Evolutionary conservation across 225 moss, liverwort and hornwort genomes (phyloP).

Genomic region (Physcomitrium patens): DNA sequence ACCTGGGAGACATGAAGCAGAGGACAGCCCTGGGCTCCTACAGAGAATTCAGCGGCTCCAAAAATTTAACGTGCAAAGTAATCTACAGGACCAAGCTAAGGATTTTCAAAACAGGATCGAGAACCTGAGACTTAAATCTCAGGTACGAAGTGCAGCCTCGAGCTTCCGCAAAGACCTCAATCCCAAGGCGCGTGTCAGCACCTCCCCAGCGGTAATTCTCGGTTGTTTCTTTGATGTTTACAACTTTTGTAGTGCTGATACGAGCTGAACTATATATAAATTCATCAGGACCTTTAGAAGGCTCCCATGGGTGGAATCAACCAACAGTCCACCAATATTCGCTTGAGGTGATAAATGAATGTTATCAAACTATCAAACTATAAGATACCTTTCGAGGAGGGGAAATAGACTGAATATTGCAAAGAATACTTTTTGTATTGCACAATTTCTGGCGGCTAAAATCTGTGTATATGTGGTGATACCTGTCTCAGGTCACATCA

Average conservation of each 20-base stretch:
- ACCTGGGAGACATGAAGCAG: slow-evolving; percentile 42
- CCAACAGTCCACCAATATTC: too few species aligned
- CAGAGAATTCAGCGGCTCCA: slow-evolving; percentile 55
- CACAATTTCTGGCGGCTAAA: too few species aligned
- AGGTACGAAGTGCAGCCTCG: slow-evolving; percentile 41
- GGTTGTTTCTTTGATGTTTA: neutral
- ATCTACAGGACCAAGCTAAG: slow-evolving; percentile 51
- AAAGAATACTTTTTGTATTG: too few species aligned
- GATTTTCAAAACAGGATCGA: slow-evolving; percentile 53
- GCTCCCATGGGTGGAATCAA: too few species aligned
- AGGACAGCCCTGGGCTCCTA: slow-evolving; percentile 39
- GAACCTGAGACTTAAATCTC: slow-evolving; percentile 47
- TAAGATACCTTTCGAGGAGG: too few species aligned
- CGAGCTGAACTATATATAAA: too few species aligned
- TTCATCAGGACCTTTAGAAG: too few species aligned
- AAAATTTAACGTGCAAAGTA: slow-evolving; percentile 41
- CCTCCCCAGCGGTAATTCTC: slow-evolving; percentile 46
- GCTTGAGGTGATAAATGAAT: too few species aligned
- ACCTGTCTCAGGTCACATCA: slow-evolving; percentile 12
- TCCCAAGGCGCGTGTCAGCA: slow-evolving; percentile 40
- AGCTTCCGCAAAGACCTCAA: slow-evolving; percentile 24
- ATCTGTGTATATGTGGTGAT: neutral
- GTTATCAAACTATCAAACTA: too few species aligned
- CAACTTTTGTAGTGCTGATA: neutral
- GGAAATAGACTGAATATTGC: too few species aligned